Conservation (phyloP, 345 rosid species). For the Acer yangbiense region DNA sequence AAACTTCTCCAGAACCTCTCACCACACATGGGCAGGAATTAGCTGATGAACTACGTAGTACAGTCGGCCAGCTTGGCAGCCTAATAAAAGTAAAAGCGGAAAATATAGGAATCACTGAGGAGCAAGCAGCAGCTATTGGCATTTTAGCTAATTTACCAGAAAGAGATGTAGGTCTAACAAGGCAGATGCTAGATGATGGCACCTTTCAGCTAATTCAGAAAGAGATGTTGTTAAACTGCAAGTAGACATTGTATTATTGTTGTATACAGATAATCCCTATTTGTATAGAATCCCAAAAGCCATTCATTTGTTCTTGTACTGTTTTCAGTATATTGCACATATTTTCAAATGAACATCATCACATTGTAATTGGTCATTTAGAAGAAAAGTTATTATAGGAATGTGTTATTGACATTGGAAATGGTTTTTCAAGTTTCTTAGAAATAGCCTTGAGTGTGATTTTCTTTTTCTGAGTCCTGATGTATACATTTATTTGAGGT, state of each 20-base stretch:
- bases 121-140: slow-evolving; percentile 89
- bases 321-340: slow-evolving; percentile 25
- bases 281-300: too few species aligned
- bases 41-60: slow-evolving; percentile 54
- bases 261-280: slow-evolving; percentile 28
- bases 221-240: slow-evolving; percentile 18
- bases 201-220: too few species aligned
- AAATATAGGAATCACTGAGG: slow-evolving; percentile 72
- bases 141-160: too few species aligned
- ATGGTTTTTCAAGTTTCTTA: background rate
- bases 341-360: slow-evolving; percentile 3
- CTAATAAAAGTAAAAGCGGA: slow-evolving; percentile 57
- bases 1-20: slow-evolving; percentile 85
- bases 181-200: too few species aligned
- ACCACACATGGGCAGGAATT: slow-evolving; percentile 86
- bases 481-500: background rate
- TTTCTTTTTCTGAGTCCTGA: too few species aligned
- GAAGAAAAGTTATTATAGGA: background rate
- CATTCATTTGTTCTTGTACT: too few species aligned
- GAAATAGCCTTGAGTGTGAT: background rate
- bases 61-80: too few species aligned
- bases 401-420: background rate
- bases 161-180: too few species aligned
- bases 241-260: slow-evolving; percentile 28
- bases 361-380: background rate